Evolutionary conservation across 2,329 filamentous ascomycete species (phyloP).

Genomic region (Paracamarosporium sp.): DNA sequence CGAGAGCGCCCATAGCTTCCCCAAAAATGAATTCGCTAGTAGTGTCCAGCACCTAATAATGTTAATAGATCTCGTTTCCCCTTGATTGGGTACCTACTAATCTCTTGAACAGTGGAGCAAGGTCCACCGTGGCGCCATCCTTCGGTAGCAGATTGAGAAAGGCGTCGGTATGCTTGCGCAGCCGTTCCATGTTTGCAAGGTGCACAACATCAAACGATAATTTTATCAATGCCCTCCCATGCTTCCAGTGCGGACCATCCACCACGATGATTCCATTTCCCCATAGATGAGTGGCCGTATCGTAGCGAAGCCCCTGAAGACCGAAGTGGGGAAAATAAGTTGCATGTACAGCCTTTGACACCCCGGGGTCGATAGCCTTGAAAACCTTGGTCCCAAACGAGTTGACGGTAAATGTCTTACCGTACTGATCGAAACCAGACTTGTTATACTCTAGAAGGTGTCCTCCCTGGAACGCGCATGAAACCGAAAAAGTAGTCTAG

Average conservation of each 20-base stretch:
- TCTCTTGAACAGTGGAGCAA: slow-evolving; percentile 34
- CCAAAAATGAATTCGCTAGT: slow-evolving; percentile 26
- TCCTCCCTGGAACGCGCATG: slow-evolving; percentile 18
- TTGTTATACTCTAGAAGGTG: slow-evolving; percentile 10
- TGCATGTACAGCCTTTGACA: slow-evolving; percentile 14
- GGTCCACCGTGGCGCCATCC: slow-evolving; percentile 28
- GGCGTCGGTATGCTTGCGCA: slow-evolving; percentile 19
- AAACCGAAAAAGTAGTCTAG: slow-evolving; percentile 23
- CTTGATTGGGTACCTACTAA: slow-evolving; percentile 7
- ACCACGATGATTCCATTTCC: slow-evolving; percentile 9
- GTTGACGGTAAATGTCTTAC: slow-evolving; percentile 15
- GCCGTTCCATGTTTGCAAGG: slow-evolving; percentile 7
- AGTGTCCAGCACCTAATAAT: slow-evolving; percentile 17
- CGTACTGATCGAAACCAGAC: slow-evolving; percentile 8
- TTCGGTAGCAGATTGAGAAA: slow-evolving; percentile 27
- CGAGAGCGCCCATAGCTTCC: slow-evolving; percentile 14
- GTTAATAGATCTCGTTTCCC: background rate
- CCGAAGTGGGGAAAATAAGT: slow-evolving; percentile 9
- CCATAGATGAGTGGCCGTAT: background rate
- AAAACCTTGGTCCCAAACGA: slow-evolving; percentile 10
- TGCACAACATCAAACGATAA: slow-evolving; percentile 5
- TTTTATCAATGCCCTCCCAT: slow-evolving; percentile 7
- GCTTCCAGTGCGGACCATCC: slow-evolving; percentile 6
- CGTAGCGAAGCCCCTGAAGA: slow-evolving; percentile 1
- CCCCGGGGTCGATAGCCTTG: slow-evolving; percentile 15